Evolutionary conservation across 148 eudicot genomes (phyloP).

Genomic region (Rhododendron ferrugineum): DNA sequence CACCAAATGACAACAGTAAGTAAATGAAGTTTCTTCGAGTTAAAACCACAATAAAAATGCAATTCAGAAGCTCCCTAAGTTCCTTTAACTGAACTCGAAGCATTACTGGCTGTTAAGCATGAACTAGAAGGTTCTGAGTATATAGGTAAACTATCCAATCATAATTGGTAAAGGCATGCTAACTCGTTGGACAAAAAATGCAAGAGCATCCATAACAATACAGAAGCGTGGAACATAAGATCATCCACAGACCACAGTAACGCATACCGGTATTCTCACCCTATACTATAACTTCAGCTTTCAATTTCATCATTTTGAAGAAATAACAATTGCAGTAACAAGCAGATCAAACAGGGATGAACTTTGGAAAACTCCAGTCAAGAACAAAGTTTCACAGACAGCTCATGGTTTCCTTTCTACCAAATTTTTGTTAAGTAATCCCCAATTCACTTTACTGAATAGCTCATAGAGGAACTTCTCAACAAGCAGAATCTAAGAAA

Average conservation of each 20-base stretch:
- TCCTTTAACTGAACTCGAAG: background rate
- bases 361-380: background rate
- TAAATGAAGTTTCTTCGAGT: background rate
- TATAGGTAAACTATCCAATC: background rate
- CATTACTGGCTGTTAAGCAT: background rate
- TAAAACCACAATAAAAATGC: background rate
- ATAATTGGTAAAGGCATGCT: background rate
- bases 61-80: background rate
- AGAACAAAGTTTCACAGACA: background rate
- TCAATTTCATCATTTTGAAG: background rate
- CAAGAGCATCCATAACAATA: background rate
- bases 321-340: background rate
- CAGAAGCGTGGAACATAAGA: background rate
- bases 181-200: background rate
- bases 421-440: background rate
- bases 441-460: background rate
- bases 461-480: background rate
- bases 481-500: background rate
- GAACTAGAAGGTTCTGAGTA: background rate
- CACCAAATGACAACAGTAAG: background rate
- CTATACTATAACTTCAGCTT: background rate
- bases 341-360: background rate
- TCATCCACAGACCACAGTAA: background rate
- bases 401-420: background rate
- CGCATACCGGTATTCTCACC: background rate